Conservation (phyloP, 2,329 filamentous ascomycete genomes). For the Fusarium sp. region DNA sequence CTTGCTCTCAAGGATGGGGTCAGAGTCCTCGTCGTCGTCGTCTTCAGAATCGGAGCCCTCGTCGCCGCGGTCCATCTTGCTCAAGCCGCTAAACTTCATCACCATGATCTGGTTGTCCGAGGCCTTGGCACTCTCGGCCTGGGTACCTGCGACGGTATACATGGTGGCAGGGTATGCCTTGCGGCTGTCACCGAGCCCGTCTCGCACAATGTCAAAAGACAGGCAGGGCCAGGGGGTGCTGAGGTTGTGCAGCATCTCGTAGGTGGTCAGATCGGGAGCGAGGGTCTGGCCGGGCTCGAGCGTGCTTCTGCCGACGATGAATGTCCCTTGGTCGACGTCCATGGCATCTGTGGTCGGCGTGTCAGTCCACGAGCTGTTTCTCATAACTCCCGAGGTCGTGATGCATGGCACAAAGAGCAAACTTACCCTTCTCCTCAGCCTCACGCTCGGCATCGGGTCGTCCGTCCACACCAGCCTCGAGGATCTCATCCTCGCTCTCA, state of each 20-base stretch:
- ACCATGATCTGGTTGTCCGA: slow-evolving; percentile 96
- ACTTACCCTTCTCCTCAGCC: slow-evolving; percentile 80
- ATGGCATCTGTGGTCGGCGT: slow-evolving; percentile 73
- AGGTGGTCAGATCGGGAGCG: slow-evolving; percentile 92
- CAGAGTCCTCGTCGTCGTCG: slow-evolving; percentile 82
- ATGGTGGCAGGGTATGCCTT: slow-evolving; percentile 96
- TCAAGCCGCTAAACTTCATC: slow-evolving; percentile 94
- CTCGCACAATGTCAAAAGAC: slow-evolving; percentile 92
- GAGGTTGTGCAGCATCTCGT: slow-evolving; percentile 96
- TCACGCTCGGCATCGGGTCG: slow-evolving; percentile 93
- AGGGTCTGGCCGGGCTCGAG: slow-evolving; percentile 92
- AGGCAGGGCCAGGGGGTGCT: slow-evolving; percentile 97
- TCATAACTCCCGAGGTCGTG: neutral
- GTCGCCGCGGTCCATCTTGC: slow-evolving; percentile 83
- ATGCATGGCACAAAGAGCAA: neutral
- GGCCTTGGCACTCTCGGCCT: slow-evolving; percentile 82
- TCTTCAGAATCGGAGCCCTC: slow-evolving; percentile 80
- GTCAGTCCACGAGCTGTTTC: neutral
- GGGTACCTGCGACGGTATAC: slow-evolving; percentile 95
- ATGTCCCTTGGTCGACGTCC: slow-evolving; percentile 94
- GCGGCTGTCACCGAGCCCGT: slow-evolving; percentile 88
- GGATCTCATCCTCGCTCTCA: slow-evolving; percentile 90
- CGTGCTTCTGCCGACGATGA: slow-evolving; percentile 95
- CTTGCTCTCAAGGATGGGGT: slow-evolving; percentile 95
- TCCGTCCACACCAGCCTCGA: slow-evolving; percentile 95